Percentiles rank a stretch among this genome's conserved stretches.
Conservation (phyloP, 345 rosid species). For the Linum lewisii region DNA sequence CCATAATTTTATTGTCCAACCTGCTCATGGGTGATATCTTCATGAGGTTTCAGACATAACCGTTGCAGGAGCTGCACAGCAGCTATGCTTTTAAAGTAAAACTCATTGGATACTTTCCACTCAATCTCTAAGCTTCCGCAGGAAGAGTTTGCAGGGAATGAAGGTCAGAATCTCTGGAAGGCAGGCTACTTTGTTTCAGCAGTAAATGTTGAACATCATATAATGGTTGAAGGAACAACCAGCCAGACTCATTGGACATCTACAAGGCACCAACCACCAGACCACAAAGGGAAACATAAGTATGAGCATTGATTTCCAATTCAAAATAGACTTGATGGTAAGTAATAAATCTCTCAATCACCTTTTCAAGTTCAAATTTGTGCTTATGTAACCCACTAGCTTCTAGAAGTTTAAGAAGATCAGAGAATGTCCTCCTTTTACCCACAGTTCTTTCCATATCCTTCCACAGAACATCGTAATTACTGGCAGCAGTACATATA, state of each 20-base stretch:
- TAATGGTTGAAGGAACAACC: conserved; percentile 62
- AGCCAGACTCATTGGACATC: conserved; percentile 46
- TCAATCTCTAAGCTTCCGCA: conserved; percentile 26
- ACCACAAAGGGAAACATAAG: not conserved
- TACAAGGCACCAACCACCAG: conserved; percentile 20
- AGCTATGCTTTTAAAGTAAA: conserved; percentile 75
- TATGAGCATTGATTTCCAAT: not conserved
- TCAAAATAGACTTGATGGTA: conserved; percentile 9
- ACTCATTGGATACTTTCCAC: conserved; percentile 60
- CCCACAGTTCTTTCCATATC: conserved; percentile 38
- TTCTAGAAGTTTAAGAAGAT: conserved; percentile 67
- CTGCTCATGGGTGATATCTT: conserved; percentile 72
- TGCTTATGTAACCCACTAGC: conserved; percentile 66
- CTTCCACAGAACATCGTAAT: conserved; percentile 62
- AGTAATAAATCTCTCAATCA: conserved; percentile 16
- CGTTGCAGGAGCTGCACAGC: conserved; percentile 59
- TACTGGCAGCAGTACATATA: conserved; percentile 33
- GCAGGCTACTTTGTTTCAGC: conserved; percentile 26
- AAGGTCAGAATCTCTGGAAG: conserved; percentile 16
- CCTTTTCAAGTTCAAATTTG: conserved; percentile 72
- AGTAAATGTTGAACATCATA: conserved; percentile 59
- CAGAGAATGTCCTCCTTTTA: conserved; percentile 63
- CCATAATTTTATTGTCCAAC: conserved; percentile 25
- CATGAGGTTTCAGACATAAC: conserved; percentile 50
- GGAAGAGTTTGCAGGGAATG: conserved; percentile 20